phyloP scores from a whole-genome alignment of 2,329 filamentous ascomycete species.

The Capronia epimyces region DNA sequence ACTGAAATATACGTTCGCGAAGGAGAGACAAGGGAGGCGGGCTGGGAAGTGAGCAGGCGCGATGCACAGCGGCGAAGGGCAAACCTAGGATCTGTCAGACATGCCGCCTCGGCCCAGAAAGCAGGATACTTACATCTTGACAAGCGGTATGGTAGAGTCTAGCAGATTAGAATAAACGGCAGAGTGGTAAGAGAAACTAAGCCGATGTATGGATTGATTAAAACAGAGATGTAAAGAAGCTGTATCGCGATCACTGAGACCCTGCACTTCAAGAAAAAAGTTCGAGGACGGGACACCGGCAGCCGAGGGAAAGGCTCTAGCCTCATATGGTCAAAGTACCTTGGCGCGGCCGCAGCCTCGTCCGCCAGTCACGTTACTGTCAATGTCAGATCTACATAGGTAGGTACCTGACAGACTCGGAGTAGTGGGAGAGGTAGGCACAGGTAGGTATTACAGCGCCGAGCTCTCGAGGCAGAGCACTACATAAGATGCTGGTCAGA shows the following conservation, averaged over 20 bases:
- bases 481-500: too few species aligned
- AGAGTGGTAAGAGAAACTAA: background rate
- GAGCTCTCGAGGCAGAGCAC: too few species aligned
- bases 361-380: background rate
- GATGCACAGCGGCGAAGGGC: slow-evolving; percentile 54
- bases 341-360: slow-evolving; percentile 1
- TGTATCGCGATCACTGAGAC: background rate
- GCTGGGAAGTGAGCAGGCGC: slow-evolving; percentile 48
- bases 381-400: too few species aligned
- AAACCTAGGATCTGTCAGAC: slow-evolving; percentile 42
- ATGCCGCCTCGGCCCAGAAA: background rate
- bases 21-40: slow-evolving; percentile 41
- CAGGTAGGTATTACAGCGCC: too few species aligned
- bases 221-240: background rate
- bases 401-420: too few species aligned
- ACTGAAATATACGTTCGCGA: slow-evolving; percentile 39
- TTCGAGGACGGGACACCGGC: slow-evolving; percentile 2
- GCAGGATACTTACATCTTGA: slow-evolving; percentile 6
- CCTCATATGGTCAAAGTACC: background rate
- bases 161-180: background rate
- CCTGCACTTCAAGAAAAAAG: slow-evolving; percentile 1
- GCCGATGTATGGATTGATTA: background rate
- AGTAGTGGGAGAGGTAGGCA: too few species aligned
- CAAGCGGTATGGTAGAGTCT: background rate
- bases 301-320: background rate